These are phyloP conservation scores for Neonectria faginata DNA, from an alignment of 2,329 filamentous ascomycete genomes.

Conservation along the genomic window DNA sequence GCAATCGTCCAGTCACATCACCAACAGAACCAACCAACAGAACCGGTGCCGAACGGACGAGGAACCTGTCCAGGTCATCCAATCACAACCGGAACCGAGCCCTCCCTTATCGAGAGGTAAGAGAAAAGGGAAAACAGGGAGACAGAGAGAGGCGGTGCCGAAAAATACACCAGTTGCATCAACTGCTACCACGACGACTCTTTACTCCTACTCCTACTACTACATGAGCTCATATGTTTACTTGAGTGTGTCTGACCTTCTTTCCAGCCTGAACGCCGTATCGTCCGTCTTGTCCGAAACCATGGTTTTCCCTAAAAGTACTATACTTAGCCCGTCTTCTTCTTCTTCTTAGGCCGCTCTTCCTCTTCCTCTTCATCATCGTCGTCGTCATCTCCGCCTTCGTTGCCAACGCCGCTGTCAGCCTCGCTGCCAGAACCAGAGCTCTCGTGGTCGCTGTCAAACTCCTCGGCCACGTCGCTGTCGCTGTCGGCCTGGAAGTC, in stretches of 20 bases:
- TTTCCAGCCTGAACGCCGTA: constrained; percentile 48
- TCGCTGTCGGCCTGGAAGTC: constrained; percentile 95
- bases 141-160: background rate
- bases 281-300: constrained; percentile 37
- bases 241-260: constrained; percentile 30
- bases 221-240: constrained; percentile 11
- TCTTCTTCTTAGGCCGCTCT: constrained; percentile 64
- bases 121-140: constrained; percentile 22
- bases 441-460: constrained; percentile 90
- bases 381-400: constrained; percentile 56
- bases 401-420: constrained; percentile 61
- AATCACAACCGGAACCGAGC: constrained; percentile 5
- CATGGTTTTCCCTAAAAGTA: constrained; percentile 29
- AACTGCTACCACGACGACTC: background rate
- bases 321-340: constrained; percentile 51
- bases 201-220: constrained; percentile 12
- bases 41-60: too few relatives aligned
- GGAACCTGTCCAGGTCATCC: background rate
- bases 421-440: constrained; percentile 75
- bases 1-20: background rate
- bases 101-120: constrained; percentile 6
- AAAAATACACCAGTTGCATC: constrained; percentile 5
- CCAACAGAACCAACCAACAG: background rate
- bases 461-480: constrained; percentile 96
- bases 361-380: constrained; percentile 58